A percentile compares a stretch with the other conserved stretches of the same genome.
These are phyloP conservation scores for Ophiobolus disseminans DNA, from an alignment of 2,329 filamentous ascomycete species.

Conservation along the genomic window DNA sequence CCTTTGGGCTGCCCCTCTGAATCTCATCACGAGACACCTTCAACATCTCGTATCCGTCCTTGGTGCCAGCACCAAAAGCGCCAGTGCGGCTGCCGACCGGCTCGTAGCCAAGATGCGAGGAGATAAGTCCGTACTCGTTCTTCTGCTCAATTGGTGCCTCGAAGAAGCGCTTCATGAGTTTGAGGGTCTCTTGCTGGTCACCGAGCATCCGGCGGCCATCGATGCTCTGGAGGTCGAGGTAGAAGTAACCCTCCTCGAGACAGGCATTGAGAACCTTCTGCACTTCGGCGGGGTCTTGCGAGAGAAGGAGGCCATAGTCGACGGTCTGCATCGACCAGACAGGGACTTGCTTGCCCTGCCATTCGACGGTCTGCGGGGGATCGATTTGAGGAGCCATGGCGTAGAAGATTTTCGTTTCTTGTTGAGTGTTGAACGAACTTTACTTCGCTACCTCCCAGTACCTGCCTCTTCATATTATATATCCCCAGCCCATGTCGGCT, in stretches of 20 bases:
- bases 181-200: slow-evolving; percentile 61
- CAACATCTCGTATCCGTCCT: slow-evolving; percentile 44
- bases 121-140: slow-evolving; percentile 64
- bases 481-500: slow-evolving; percentile 5
- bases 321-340: slow-evolving; percentile 53
- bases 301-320: slow-evolving; percentile 60
- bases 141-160: slow-evolving; percentile 61
- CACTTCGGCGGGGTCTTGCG: slow-evolving; percentile 62
- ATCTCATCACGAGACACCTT: slow-evolving; percentile 45
- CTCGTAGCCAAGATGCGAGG: slow-evolving; percentile 60
- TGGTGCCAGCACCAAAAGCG: slow-evolving; percentile 35
- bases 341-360: slow-evolving; percentile 40
- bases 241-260: slow-evolving; percentile 62
- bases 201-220: slow-evolving; percentile 62
- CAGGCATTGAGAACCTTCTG: slow-evolving; percentile 60
- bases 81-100: slow-evolving; percentile 39
- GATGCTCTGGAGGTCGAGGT: slow-evolving; percentile 61
- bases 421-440: slow-evolving; percentile 7
- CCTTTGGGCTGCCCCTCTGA: slow-evolving; percentile 33
- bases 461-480: slow-evolving; percentile 17
- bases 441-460: slow-evolving; percentile 7
- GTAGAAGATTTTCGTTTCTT: neutral
- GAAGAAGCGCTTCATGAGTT: slow-evolving; percentile 65
- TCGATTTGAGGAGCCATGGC: slow-evolving; percentile 36
- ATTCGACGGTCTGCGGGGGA: slow-evolving; percentile 34